These are phyloP conservation scores for Melanopsichium pennsylvanicum DNA, from an alignment of 1,284 basidiomycete species.

Conservation along the genomic window DNA sequence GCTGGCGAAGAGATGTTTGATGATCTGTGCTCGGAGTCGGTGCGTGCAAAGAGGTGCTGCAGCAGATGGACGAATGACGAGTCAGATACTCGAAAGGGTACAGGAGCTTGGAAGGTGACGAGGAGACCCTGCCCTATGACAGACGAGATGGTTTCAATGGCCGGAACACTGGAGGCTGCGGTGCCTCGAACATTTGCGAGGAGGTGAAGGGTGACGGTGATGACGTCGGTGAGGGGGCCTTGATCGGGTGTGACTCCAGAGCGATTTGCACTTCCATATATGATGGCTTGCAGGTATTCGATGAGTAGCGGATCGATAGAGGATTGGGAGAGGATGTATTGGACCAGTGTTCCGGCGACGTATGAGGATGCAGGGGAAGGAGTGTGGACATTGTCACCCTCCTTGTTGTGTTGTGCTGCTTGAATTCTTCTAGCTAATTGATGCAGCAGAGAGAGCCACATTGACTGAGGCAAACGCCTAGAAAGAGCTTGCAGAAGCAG, in stretches of 20 bases:
- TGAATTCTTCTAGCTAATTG: slow-evolving; percentile 24
- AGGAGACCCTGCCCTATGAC: slow-evolving; percentile 41
- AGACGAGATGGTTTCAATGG: slow-evolving; percentile 37
- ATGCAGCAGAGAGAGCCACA: slow-evolving; percentile 37
- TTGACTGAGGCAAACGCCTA: slow-evolving; percentile 29
- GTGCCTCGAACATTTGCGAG: slow-evolving; percentile 14
- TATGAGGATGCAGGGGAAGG: slow-evolving; percentile 9
- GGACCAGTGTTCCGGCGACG: slow-evolving; percentile 21
- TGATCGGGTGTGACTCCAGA: slow-evolving; percentile 29
- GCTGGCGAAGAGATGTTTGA: neutral
- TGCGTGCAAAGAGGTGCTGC: slow-evolving; percentile 3
- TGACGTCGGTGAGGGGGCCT: slow-evolving; percentile 39
- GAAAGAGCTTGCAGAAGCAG: slow-evolving; percentile 30
- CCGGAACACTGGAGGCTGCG: slow-evolving; percentile 17
- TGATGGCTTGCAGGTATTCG: slow-evolving; percentile 34
- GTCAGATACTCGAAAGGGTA: slow-evolving; percentile 13
- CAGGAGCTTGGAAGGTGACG: slow-evolving; percentile 26
- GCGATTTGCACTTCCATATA: slow-evolving; percentile 35
- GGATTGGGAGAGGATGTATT: slow-evolving; percentile 19
- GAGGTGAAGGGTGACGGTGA: slow-evolving; percentile 34
- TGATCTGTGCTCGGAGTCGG: neutral
- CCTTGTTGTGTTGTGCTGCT: neutral
- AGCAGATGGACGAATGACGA: slow-evolving; percentile 21
- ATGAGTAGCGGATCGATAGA: slow-evolving; percentile 39
- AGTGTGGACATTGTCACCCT: neutral